Percentiles rank a stretch among this genome's conserved stretches.
phyloP scores from a whole-genome alignment of 352 stramenopile species.

The Phytopythium litorale region DNA sequence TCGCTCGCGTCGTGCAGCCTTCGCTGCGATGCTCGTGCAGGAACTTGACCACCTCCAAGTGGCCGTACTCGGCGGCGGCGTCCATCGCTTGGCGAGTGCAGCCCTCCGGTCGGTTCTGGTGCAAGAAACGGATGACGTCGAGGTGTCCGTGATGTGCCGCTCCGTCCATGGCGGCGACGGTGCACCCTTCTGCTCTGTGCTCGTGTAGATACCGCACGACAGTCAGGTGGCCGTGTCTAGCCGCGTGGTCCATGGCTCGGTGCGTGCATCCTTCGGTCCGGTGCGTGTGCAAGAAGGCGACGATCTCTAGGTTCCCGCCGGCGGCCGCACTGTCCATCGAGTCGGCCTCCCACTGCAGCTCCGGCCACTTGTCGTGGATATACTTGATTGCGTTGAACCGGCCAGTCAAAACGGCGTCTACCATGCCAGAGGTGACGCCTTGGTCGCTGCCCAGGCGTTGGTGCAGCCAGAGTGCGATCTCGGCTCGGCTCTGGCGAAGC shows the following conservation, averaged over 20 bases:
- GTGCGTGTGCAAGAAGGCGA: constrained; percentile 24
- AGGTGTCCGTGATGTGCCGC: constrained; percentile 22
- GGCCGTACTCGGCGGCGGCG: constrained; percentile 12
- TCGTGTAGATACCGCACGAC: constrained; percentile 29
- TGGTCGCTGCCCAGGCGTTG: neutral
- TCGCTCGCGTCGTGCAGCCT: constrained; percentile 2
- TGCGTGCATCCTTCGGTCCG: constrained; percentile 24
- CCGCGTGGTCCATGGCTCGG: constrained; percentile 27
- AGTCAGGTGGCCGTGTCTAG: constrained; percentile 13
- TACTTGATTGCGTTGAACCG: constrained; percentile 8
- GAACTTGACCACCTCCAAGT: constrained; percentile 19
- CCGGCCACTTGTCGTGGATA: constrained; percentile 13
- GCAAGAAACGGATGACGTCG: constrained; percentile 24
- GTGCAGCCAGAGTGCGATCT: constrained; percentile 9
- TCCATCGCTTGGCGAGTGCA: constrained; percentile 19
- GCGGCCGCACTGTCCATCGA: constrained; percentile 20
- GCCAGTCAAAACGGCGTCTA: neutral
- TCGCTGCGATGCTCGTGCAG: constrained; percentile 9
- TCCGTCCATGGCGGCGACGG: constrained; percentile 25
- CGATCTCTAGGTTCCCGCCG: constrained; percentile 13
- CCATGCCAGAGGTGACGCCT: constrained; percentile 1
- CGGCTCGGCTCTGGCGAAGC: constrained; percentile 3
- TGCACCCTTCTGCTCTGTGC: constrained; percentile 28
- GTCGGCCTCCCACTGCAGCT: constrained; percentile 1
- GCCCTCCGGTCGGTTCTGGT: constrained; percentile 11